These are phyloP conservation scores for Suhomyces bribrorum DNA, from an alignment of 1,139 yeast genomes.

Conservation along the genomic window DNA sequence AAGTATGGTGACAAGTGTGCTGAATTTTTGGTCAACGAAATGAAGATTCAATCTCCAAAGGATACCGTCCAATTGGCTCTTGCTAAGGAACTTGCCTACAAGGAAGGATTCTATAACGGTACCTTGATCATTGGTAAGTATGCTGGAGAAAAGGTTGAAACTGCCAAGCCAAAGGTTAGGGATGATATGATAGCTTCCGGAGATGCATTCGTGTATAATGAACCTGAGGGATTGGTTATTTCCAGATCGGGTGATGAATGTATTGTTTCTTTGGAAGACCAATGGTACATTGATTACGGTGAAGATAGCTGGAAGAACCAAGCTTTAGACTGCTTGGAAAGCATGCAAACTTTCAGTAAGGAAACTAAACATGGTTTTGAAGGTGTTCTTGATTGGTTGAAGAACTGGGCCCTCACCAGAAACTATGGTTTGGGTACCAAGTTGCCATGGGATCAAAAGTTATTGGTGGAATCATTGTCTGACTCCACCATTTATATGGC, in stretches of 20 bases:
- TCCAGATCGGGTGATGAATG: slow-evolving; percentile 98
- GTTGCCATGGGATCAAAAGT: slow-evolving; percentile 96
- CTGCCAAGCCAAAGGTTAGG: slow-evolving; percentile 84
- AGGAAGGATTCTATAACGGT: slow-evolving; percentile 96
- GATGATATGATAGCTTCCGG: slow-evolving; percentile 76
- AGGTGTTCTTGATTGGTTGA: slow-evolving; percentile 93
- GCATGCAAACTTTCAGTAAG: slow-evolving; percentile 76
- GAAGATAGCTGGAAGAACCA: slow-evolving; percentile 88
- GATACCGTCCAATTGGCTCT: slow-evolving; percentile 82
- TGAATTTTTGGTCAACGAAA: slow-evolving; percentile 75
- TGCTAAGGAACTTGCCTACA: slow-evolving; percentile 94
- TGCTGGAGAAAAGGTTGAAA: slow-evolving; percentile 87
- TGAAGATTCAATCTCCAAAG: slow-evolving; percentile 93
- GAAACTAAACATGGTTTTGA: slow-evolving; percentile 94
- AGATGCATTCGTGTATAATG: slow-evolving; percentile 86
- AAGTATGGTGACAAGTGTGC: slow-evolving; percentile 91
- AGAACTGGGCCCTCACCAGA: slow-evolving; percentile 98
- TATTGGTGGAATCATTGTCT: slow-evolving; percentile 89
- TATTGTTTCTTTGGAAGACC: slow-evolving; percentile 96
- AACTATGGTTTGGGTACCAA: slow-evolving; percentile 94
- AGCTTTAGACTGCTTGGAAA: slow-evolving; percentile 77
- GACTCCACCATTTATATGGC: slow-evolving; percentile 98
- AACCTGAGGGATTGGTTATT: slow-evolving; percentile 87
- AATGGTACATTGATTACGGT: slow-evolving; percentile 98
- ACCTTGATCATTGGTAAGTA: slow-evolving; percentile 76